Conservation (phyloP, 768 basidiomycete species). For the Chalciporus chontae region DNA sequence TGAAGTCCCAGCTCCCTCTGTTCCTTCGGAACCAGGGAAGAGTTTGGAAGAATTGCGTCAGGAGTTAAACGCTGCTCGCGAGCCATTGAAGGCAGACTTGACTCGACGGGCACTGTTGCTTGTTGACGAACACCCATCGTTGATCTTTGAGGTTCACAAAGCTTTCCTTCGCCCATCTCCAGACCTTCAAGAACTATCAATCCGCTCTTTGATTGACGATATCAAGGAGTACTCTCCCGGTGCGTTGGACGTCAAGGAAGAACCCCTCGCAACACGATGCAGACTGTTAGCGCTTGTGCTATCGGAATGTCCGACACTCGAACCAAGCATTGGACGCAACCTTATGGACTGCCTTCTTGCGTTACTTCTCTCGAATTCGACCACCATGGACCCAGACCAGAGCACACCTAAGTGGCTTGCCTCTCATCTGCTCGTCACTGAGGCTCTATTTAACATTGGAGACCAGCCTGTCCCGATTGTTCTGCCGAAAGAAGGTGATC, state of each 20-base stretch:
- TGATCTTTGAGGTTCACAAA: conserved; percentile 84
- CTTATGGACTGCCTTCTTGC: conserved; percentile 70
- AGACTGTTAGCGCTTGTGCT: conserved; percentile 83
- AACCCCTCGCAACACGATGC: conserved; percentile 75
- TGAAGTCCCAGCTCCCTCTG: conserved; percentile 12
- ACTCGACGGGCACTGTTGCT: conserved; percentile 69
- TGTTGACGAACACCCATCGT: conserved; percentile 81
- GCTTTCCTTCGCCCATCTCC: conserved; percentile 70
- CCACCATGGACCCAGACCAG: conserved; percentile 49
- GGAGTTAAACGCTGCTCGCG: conserved; percentile 63
- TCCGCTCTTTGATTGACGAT: conserved; percentile 74
- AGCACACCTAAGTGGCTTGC: conserved; percentile 82
- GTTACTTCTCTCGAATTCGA: conserved; percentile 56
- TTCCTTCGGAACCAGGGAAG: conserved; percentile 33
- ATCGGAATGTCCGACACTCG: conserved; percentile 64
- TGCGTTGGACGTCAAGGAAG: conserved; percentile 69
- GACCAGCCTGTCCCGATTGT: conserved; percentile 66
- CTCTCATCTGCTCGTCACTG: conserved; percentile 78
- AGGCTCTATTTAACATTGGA: conserved; percentile 73
- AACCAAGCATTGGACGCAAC: conserved; percentile 50
- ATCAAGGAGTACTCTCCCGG: conserved; percentile 63
- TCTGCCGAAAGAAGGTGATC: conserved; percentile 70
- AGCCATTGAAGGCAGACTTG: conserved; percentile 61
- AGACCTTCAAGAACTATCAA: conserved; percentile 58
- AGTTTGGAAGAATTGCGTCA: conserved; percentile 60